A percentile compares a stretch with the other conserved stretches of the same genome.
These are phyloP conservation scores for Boletus eberwhitei DNA, from an alignment of 768 basidiomycete species.

Conservation along the genomic window DNA sequence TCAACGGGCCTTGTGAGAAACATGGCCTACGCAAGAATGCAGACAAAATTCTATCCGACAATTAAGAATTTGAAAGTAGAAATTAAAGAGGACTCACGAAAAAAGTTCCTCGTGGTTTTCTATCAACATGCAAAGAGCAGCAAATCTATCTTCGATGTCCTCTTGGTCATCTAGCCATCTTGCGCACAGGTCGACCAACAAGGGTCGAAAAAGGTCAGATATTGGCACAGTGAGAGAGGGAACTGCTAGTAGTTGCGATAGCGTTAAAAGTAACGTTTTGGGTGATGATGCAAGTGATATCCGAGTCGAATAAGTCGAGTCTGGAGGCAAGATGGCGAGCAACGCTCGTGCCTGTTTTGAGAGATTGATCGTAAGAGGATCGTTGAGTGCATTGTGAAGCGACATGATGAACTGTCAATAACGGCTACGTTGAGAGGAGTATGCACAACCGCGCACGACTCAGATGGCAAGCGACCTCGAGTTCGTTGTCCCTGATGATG, in stretches of 20 bases:
- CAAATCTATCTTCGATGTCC: conserved; percentile 48
- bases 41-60: conserved; percentile 49
- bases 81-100: conserved; percentile 46
- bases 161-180: conserved; percentile 68
- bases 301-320: conserved; percentile 37
- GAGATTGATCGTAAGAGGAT: conserved; percentile 62
- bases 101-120: conserved; percentile 71
- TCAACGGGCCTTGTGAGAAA: conserved; percentile 53
- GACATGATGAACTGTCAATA: conserved; percentile 9
- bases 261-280: conserved; percentile 43
- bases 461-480: not conserved
- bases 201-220: conserved; percentile 66
- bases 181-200: conserved; percentile 76
- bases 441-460: not conserved
- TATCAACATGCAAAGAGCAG: conserved; percentile 59
- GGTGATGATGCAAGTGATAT: conserved; percentile 41
- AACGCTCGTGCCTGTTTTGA: conserved; percentile 49
- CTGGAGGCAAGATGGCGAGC: conserved; percentile 40
- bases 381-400: conserved; percentile 28
- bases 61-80: conserved; percentile 1
- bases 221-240: conserved; percentile 64
- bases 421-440: not conserved
- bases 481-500: not conserved
- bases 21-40: conserved; percentile 43
- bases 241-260: conserved; percentile 59